Percentiles rank a stretch among this genome's conserved stretches.
phyloP scores from a whole-genome alignment of 306 rosid genomes.

The Hippophae gyantsensis region DNA sequence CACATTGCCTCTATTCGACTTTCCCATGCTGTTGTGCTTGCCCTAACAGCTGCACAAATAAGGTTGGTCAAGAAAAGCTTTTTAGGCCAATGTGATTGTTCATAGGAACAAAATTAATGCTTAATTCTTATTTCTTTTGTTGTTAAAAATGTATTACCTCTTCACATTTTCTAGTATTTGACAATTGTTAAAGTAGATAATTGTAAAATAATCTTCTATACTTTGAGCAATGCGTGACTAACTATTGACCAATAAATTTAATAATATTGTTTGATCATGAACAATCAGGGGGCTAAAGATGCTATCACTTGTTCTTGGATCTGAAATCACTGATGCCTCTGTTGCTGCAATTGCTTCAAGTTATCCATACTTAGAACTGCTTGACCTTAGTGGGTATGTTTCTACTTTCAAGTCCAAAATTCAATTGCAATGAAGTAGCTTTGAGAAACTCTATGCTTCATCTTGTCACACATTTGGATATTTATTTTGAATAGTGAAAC shows the following conservation, averaged over 20 bases:
- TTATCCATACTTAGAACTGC: slow-evolving; percentile 71
- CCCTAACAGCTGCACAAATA: slow-evolving; percentile 76
- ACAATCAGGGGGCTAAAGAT: slow-evolving; percentile 58
- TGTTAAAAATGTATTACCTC: background rate
- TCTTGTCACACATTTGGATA: no score
- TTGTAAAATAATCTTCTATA: background rate
- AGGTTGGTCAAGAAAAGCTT: slow-evolving; percentile 41
- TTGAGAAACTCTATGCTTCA: no score
- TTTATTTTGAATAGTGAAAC: no score
- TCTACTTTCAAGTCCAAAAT: background rate
- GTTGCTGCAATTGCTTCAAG: slow-evolving; percentile 92
- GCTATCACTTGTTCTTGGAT: slow-evolving; percentile 98
- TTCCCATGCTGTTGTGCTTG: slow-evolving; percentile 79
- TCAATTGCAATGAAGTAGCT: background rate
- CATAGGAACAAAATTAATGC: background rate
- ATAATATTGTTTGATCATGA: slow-evolving; percentile 17
- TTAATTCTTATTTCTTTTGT: no score
- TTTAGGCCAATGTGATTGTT: background rate
- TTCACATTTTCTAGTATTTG: background rate
- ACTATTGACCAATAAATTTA: slow-evolving; percentile 8
- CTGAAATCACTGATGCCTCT: slow-evolving; percentile 91
- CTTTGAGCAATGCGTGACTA: slow-evolving; percentile 3
- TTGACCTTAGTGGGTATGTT: slow-evolving; percentile 92
- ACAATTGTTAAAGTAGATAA: background rate
- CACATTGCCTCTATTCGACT: slow-evolving; percentile 81